Evolutionary conservation across 768 basidiomycete genomes (phyloP), one percentile per base, ranked within the genome.

Genomic region (Piloderma croceum): DNA sequence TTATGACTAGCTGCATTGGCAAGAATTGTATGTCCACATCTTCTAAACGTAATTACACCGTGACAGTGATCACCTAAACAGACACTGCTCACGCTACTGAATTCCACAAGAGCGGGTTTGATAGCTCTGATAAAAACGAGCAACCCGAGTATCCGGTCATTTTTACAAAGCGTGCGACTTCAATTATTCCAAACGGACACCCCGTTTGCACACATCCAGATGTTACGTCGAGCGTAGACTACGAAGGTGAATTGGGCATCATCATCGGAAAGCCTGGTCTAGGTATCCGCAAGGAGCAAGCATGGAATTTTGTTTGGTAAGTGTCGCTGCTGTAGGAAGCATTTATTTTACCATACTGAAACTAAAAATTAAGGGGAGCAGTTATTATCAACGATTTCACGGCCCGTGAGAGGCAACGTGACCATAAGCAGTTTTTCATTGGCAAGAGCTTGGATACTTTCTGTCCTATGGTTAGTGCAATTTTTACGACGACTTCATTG

Each of bases 381-480:
- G 39, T 47, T 2, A 50, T 50, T 7, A 41, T 50, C 32, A 50
- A 50, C 43, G 49, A 50, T 21, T 45, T 50, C 20, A 50, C 49
- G 1, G 49, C 49, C 1, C 39, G 49, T 13, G 49, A 50, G 31
- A 27, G 49, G 6, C 49, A 50, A 41, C 45, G 49, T 37, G 49
- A 50, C 43, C 49, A 50, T 35, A 50, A 50, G 37, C 49, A 50
- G 34, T 50, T 50, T 21, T 50, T 43, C 31, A 39, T 50, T 19
- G 49, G 49, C 39, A 50, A 50, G 37, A 50, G 49, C 32, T 41
- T 50, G 35, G 49, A 50, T 23, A 50, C 49, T 11, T 50, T 50
- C 32, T 50, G 49, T 38, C 49, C 49, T 5, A 50, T 50, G 49
- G 45, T 47, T 6, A 2, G 42, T 32, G 12, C n/a, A 17, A 21